Evolutionary conservation across 1,284 basidiomycete species (phyloP).

Genomic region (Sporisorium scitamineum): DNA sequence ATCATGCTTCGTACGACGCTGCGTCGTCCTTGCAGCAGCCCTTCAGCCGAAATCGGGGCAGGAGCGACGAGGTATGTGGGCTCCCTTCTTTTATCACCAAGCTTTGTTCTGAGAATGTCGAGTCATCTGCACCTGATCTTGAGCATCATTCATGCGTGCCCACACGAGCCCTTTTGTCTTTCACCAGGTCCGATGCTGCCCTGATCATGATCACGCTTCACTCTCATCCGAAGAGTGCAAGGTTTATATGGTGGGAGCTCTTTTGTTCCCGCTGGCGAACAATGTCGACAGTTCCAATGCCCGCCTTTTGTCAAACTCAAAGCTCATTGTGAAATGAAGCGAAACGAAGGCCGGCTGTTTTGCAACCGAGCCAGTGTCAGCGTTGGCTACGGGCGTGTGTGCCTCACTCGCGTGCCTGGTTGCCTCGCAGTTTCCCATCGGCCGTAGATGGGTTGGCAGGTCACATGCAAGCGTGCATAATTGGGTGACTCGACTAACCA

Average conservation of each 20-base stretch:
- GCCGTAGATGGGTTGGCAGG: background rate
- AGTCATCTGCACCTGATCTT: conserved; percentile 9
- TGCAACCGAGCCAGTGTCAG: too few species aligned
- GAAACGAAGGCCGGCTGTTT: background rate
- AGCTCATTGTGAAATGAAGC: background rate
- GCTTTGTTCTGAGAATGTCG: conserved; percentile 23
- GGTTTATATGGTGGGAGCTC: too few species aligned
- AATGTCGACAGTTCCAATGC: too few species aligned
- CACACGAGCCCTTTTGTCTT: background rate
- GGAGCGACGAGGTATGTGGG: background rate
- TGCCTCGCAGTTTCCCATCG: background rate
- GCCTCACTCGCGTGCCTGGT: conserved; percentile 1
- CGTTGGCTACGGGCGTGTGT: background rate
- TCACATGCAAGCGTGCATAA: background rate
- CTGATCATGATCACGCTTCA: too few species aligned
- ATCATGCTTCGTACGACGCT: background rate
- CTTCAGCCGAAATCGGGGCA: background rate
- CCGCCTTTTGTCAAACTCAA: too few species aligned
- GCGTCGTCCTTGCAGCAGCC: background rate
- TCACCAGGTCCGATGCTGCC: background rate
- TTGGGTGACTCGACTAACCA: background rate
- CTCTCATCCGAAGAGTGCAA: background rate
- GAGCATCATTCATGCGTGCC: background rate
- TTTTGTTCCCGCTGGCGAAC: too few species aligned
- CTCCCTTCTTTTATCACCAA: background rate